phyloP scores from a whole-genome alignment of 495 filamentous ascomycete genomes.

The Hyaloscypha hepaticicola region DNA sequence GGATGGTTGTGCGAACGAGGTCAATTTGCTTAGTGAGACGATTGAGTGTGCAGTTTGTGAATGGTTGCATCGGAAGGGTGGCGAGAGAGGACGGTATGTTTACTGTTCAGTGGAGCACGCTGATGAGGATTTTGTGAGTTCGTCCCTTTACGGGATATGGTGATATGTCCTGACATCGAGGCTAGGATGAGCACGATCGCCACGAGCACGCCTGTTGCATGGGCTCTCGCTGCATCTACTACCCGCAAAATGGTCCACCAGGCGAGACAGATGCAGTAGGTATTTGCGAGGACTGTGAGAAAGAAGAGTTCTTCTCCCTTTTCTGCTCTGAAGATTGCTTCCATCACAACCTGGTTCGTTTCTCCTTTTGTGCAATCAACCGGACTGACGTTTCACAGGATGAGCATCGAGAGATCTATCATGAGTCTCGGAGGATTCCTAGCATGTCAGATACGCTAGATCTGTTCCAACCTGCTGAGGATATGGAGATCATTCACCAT shows the following conservation, averaged over 20 bases:
- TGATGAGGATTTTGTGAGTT: slow-evolving; percentile 42
- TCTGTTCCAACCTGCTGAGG: background rate
- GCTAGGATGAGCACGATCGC: slow-evolving; percentile 25
- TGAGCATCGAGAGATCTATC: background rate
- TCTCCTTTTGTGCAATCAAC: background rate
- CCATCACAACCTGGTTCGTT: slow-evolving; percentile 21
- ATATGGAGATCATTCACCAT: background rate
- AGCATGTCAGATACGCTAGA: background rate
- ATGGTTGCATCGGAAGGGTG: slow-evolving; percentile 35
- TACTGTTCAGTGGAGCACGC: slow-evolving; percentile 48
- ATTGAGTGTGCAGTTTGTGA: slow-evolving; percentile 43
- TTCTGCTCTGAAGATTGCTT: slow-evolving; percentile 30
- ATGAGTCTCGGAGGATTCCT: background rate
- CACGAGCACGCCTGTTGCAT: slow-evolving; percentile 24
- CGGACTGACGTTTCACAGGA: background rate
- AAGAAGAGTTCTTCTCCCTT: slow-evolving; percentile 13
- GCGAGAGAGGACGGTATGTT: slow-evolving; percentile 30
- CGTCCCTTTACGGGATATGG: slow-evolving; percentile 7
- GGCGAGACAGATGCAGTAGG: slow-evolving; percentile 18
- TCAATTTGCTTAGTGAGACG: slow-evolving; percentile 27
- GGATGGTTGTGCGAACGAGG: slow-evolving; percentile 39
- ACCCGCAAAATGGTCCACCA: slow-evolving; percentile 14
- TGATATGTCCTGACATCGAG: background rate
- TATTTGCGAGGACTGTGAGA: slow-evolving; percentile 27
- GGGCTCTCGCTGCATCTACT: slow-evolving; percentile 24